Conservation (phyloP, 1,139 yeast genomes). For the Taiozyma sp. region DNA sequence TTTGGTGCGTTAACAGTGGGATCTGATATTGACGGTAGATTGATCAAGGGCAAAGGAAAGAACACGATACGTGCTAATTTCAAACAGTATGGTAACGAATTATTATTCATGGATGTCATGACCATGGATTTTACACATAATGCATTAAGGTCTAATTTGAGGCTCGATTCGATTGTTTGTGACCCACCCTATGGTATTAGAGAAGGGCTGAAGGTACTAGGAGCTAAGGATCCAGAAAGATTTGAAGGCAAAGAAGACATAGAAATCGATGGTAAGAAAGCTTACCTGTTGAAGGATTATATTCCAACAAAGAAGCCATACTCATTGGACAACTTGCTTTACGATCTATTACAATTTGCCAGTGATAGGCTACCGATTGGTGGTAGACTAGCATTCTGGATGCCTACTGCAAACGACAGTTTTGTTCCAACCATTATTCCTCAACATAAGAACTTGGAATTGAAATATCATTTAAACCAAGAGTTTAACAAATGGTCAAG, state of each 20-base stretch:
- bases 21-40: constrained; percentile 86
- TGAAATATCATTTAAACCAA: constrained; percentile 74
- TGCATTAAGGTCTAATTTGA: constrained; percentile 59
- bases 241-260: constrained; percentile 65
- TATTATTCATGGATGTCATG: constrained; percentile 63
- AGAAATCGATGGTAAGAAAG: constrained; percentile 63
- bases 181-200: constrained; percentile 99
- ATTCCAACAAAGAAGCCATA: constrained; percentile 93
- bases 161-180: constrained; percentile 78
- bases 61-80: constrained; percentile 59
- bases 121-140: constrained; percentile 96
- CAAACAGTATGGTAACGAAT: constrained; percentile 59
- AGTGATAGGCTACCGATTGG: constrained; percentile 62
- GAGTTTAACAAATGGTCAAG: constrained; percentile 92
- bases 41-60: constrained; percentile 67
- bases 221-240: constrained; percentile 62
- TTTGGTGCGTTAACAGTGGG: constrained; percentile 82
- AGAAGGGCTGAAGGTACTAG: constrained; percentile 91
- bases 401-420: constrained; percentile 96
- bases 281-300: constrained; percentile 74
- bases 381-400: constrained; percentile 92
- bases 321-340: constrained; percentile 67
- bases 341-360: constrained; percentile 71
- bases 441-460: constrained; percentile 64
- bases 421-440: constrained; percentile 69